Percentiles rank a stretch among this genome's conserved stretches.
Evolutionary conservation across 495 filamentous ascomycete genomes (phyloP).

Genomic region (Haplographium delicatum): DNA sequence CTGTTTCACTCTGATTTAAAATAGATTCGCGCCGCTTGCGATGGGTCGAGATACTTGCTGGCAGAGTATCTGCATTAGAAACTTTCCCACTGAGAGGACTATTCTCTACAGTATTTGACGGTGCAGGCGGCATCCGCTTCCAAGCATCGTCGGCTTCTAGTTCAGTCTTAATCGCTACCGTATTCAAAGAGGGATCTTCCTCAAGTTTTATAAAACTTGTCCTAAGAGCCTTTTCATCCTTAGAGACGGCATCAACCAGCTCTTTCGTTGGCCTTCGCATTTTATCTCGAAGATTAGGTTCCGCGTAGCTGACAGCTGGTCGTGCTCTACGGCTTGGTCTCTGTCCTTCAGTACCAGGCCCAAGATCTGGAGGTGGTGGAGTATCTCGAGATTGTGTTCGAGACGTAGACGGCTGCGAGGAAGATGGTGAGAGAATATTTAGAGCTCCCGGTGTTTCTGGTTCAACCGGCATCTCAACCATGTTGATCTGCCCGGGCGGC

Average conservation of each 20-base stretch:
- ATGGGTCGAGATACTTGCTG: constrained; percentile 24
- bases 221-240: constrained; percentile 32
- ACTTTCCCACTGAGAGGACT: constrained; percentile 24
- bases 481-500: too few relatives aligned
- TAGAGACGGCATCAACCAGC: constrained; percentile 63
- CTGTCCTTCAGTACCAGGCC: constrained; percentile 7
- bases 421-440: constrained; percentile 31
- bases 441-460: constrained; percentile 25
- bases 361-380: constrained; percentile 24
- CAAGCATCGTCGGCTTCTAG: constrained; percentile 21
- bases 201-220: constrained; percentile 12
- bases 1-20: constrained; percentile 12
- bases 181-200: not conserved
- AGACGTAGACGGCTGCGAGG: constrained; percentile 33
- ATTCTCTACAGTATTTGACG: constrained; percentile 19
- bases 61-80: constrained; percentile 8
- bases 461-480: constrained; percentile 19
- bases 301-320: constrained; percentile 72
- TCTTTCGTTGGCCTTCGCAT: constrained; percentile 79
- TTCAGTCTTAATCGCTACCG: constrained; percentile 21
- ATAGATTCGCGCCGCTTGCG: constrained; percentile 22
- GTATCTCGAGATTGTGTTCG: constrained; percentile 26
- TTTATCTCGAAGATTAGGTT: constrained; percentile 79
- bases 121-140: constrained; percentile 23
- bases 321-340: constrained; percentile 60